Evolutionary conservation across 352 stramenopile genomes (phyloP).

Genomic region (Halophytophthora batemanensis): DNA sequence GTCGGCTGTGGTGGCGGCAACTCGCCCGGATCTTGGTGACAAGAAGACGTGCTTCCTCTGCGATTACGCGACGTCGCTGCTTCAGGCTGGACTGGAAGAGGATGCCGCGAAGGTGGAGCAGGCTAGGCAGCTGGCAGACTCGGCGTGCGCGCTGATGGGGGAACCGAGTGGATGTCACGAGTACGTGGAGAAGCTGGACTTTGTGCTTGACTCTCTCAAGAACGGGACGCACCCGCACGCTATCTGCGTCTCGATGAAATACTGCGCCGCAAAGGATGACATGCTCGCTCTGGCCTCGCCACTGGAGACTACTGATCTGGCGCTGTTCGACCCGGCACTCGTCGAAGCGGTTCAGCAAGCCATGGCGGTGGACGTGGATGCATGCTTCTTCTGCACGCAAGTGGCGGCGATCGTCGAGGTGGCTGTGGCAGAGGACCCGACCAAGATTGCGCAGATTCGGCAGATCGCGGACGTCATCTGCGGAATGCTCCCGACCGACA

Average conservation of each 20-base stretch:
- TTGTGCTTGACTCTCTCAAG: conserved; percentile 32
- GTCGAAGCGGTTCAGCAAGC: conserved; percentile 34
- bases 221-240: conserved; percentile 28
- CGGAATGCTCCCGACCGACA: conserved; percentile 45
- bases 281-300: background rate
- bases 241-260: conserved; percentile 34
- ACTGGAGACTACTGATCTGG: conserved; percentile 9
- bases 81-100: conserved; percentile 28
- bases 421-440: conserved; percentile 48
- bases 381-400: conserved; percentile 76
- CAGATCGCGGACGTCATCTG: conserved; percentile 65
- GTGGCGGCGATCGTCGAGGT: conserved; percentile 50
- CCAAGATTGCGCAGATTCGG: conserved; percentile 53
- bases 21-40: conserved; percentile 8
- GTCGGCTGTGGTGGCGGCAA: conserved; percentile 8
- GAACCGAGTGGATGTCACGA: conserved; percentile 25
- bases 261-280: conserved; percentile 15
- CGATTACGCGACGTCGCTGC: conserved; percentile 31
- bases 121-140: conserved; percentile 26
- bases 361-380: conserved; percentile 33
- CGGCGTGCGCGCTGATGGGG: conserved; percentile 30
- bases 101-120: conserved; percentile 24
- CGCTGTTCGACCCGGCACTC: conserved; percentile 22
- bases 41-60: conserved; percentile 47
- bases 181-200: conserved; percentile 34